A percentile compares a stretch with the other conserved stretches of the same genome.
Conservation (phyloP, 352 stramenopile species). For the Paralagenidium karlingii region DNA sequence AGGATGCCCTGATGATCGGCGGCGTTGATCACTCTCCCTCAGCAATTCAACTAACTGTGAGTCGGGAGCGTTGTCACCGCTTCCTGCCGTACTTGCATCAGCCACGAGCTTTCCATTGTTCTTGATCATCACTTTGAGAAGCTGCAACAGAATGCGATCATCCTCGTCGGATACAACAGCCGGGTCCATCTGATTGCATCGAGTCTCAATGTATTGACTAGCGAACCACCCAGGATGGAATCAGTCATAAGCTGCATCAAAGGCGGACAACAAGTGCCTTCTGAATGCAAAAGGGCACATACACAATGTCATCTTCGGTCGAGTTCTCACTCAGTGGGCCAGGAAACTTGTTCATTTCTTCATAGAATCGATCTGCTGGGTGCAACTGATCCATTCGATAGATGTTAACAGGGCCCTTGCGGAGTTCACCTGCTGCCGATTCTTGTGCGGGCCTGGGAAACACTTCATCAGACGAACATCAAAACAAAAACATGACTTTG, state of each 20-base stretch:
- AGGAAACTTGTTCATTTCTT: constrained; percentile 64
- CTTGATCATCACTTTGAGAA: constrained; percentile 63
- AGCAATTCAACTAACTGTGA: constrained; percentile 51
- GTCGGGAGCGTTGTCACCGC: constrained; percentile 45
- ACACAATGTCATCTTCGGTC: constrained; percentile 47
- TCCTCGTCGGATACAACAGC: constrained; percentile 44
- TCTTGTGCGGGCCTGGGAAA: constrained; percentile 2
- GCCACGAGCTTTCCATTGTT: constrained; percentile 68
- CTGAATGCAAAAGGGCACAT: constrained; percentile 4
- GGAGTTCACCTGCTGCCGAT: constrained; percentile 35
- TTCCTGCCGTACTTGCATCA: constrained; percentile 25
- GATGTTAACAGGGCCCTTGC: constrained; percentile 68
- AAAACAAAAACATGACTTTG: not conserved
- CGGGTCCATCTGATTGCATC: not conserved
- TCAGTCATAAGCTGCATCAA: not conserved
- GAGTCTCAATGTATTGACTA: constrained; percentile 1
- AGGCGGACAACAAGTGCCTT: not conserved
- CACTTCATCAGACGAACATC: not conserved
- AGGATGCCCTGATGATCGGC: too few relatives aligned
- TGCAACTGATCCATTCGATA: constrained; percentile 77
- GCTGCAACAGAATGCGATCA: constrained; percentile 45
- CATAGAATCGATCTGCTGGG: constrained; percentile 44
- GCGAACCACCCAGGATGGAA: not conserved
- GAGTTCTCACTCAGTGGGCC: constrained; percentile 55
- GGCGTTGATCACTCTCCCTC: constrained; percentile 50